Evolutionary conservation across 371 early-diverging fungal species (phyloP).

Genomic region (Actinomortierella ambigua): DNA sequence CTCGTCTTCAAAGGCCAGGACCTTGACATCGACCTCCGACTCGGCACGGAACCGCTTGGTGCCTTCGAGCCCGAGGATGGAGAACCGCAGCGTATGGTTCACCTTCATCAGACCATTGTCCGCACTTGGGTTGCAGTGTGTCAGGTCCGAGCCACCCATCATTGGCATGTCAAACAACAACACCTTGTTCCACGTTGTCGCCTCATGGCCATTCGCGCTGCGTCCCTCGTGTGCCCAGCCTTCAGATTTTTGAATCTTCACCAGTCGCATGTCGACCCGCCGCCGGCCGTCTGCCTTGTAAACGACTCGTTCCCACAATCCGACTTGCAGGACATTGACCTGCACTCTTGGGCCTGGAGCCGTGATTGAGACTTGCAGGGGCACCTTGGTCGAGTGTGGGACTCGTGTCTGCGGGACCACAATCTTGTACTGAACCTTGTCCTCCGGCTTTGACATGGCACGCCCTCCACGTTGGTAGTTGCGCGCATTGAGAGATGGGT

Average conservation of each 20-base stretch:
- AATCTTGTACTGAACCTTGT: slow-evolving; percentile 37
- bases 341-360: slow-evolving; percentile 12
- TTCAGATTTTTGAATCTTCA: slow-evolving; percentile 46
- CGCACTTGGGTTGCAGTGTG: slow-evolving; percentile 38
- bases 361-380: slow-evolving; percentile 37
- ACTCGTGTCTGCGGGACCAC: slow-evolving; percentile 34
- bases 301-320: slow-evolving; percentile 37
- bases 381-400: slow-evolving; percentile 33
- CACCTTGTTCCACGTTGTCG: slow-evolving; percentile 44
- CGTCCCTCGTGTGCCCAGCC: slow-evolving; percentile 23
- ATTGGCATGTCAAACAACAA: slow-evolving; percentile 41
- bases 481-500: slow-evolving; percentile 19
- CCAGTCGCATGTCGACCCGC: slow-evolving; percentile 37
- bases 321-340: slow-evolving; percentile 35
- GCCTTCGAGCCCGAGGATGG: slow-evolving; percentile 34
- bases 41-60: slow-evolving; percentile 30
- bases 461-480: slow-evolving; percentile 31
- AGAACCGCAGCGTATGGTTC: slow-evolving; percentile 27
- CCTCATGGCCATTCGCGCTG: slow-evolving; percentile 10
- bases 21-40: slow-evolving; percentile 33
- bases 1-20: slow-evolving; percentile 38
- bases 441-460: slow-evolving; percentile 13
- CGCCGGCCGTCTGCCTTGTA: slow-evolving; percentile 37
- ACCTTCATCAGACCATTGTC: slow-evolving; percentile 46
- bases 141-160: slow-evolving; percentile 33